Evolutionary conservation across 2,329 filamentous ascomycete species (phyloP).

Genomic region (Dendrostoma leiphaemia): DNA sequence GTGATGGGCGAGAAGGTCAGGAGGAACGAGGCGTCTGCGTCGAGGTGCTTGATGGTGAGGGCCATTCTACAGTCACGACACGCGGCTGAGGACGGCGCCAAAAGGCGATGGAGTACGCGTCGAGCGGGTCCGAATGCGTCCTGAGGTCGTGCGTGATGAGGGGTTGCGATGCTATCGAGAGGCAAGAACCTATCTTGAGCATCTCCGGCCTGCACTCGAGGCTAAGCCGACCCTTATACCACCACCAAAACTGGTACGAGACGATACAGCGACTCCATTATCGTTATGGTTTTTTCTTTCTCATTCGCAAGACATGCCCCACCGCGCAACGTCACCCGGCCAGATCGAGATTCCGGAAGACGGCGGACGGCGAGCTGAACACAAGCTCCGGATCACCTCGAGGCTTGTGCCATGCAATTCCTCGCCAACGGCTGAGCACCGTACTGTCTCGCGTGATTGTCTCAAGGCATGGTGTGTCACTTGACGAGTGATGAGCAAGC

Average conservation of each 20-base stretch:
- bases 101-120: too few species aligned
- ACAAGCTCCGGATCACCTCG: not conserved
- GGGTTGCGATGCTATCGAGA: too few species aligned
- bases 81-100: not conserved
- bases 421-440: not conserved
- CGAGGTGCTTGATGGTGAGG: slow-evolving; percentile 61
- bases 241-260: not conserved
- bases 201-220: not conserved
- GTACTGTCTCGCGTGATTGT: too few species aligned
- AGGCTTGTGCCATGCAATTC: not conserved
- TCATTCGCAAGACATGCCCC: not conserved
- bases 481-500: not conserved
- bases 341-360: not conserved
- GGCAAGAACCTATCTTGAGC: too few species aligned
- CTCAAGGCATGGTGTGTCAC: not conserved
- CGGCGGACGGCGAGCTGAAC: not conserved
- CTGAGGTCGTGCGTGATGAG: too few species aligned
- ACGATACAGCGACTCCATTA: not conserved
- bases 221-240: not conserved
- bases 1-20: slow-evolving; percentile 58
- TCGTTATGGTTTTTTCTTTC: not conserved
- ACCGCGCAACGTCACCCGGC: not conserved
- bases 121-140: too few species aligned
- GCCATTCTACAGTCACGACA: slow-evolving; percentile 46
- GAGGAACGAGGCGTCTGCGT: slow-evolving; percentile 64